Evolutionary conservation across 495 filamentous ascomycete genomes (phyloP), one percentile per base, ranked within the genome.

Genomic region (Aspergillus avenaceus): DNA sequence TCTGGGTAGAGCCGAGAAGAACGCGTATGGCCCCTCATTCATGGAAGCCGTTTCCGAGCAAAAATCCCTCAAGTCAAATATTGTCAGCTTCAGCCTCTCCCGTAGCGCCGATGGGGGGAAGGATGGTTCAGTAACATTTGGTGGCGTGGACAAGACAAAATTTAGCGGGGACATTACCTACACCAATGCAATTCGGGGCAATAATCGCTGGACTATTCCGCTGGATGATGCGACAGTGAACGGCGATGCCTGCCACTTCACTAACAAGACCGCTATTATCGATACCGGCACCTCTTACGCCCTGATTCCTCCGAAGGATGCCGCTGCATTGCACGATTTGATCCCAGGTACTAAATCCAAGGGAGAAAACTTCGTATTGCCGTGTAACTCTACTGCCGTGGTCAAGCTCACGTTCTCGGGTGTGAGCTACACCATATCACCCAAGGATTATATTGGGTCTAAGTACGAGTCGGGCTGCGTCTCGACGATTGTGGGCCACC

Each of bases 201-300:
- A 60, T 19, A 58, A 62, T 29, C 66, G 70, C 52, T 95, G 90
- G 90, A 76, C 81, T 29, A 84, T 96, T 47, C 67, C 80, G 0
- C 50, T 91, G 23, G 85, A 82, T 34, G 83, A 84, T 50, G 76
- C 77, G 32, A 71, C 74, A 11, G 76, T 84, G 37, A 75, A 82
- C 54, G 85, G 75, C 42, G 69, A 79, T 32, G 53, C 65, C 2
- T 72, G 76, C 24, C 65, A 67, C 8, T 64, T 89, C 37, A 66
- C 55, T 6, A 70, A 70, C 12, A 75, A 73, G 32, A 66, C 77
- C 8, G 85, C 84, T 12, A 85, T 86, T 58, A 83, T 95, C 55
- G 90, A 95, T 67, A 87, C 88, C 0, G 90, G 90, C 41, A 91
- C 90, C 0, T 86, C 86, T 0, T 89, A 82, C 59, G 77, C 85